A percentile compares a stretch with the other conserved stretches of the same genome.
phyloP scores from a whole-genome alignment of 2,329 filamentous ascomycete species.

The Cercospora nicotianae region DNA sequence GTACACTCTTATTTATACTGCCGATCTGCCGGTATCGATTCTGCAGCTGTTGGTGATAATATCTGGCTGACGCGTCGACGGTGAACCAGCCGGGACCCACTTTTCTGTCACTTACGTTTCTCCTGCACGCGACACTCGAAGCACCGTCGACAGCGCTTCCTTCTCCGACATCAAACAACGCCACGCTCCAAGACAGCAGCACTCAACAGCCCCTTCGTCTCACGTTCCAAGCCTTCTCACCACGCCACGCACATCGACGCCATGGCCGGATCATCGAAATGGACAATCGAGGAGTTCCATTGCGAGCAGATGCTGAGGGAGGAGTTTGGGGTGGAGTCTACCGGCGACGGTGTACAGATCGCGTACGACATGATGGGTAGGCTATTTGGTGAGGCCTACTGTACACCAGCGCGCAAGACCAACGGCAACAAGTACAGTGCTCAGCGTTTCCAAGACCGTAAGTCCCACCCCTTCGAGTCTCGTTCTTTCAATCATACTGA shows the following conservation, averaged over 20 bases:
- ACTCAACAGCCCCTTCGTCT: background rate
- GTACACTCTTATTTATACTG: background rate
- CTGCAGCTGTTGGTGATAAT: background rate
- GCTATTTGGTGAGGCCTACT: background rate
- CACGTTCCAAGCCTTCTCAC: background rate
- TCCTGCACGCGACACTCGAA: background rate
- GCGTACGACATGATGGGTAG: background rate
- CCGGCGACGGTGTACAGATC: background rate
- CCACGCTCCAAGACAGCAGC: background rate
- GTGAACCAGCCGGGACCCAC: background rate
- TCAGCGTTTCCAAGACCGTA: background rate
- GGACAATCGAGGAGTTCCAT: background rate
- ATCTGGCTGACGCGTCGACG: background rate
- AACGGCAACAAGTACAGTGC: background rate
- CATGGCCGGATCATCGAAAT: background rate
- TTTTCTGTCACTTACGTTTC: background rate
- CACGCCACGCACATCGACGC: background rate
- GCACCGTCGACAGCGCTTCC: background rate
- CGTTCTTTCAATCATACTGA: background rate
- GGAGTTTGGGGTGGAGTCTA: background rate
- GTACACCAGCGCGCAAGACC: background rate
- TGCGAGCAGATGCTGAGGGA: background rate
- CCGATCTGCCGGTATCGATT: background rate
- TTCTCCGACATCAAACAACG: background rate
- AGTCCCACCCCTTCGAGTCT: background rate